Conservation (phyloP, 345 rosid species). For the Combretum micranthum region DNA sequence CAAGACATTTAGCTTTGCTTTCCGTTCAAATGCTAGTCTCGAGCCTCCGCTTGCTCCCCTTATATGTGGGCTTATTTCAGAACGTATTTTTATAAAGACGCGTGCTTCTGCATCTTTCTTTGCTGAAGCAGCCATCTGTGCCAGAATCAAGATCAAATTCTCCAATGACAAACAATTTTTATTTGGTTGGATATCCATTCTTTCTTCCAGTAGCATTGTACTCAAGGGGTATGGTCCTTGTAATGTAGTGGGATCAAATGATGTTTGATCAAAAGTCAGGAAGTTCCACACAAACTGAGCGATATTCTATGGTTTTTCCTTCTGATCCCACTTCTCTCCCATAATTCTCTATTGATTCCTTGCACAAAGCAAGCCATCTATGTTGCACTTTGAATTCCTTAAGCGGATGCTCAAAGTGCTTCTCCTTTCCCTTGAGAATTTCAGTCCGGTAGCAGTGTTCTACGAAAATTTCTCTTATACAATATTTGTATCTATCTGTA, state of each 20-base stretch:
- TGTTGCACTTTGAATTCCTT: no score
- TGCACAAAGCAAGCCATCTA: no score
- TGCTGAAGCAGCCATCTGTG: constrained; percentile 17
- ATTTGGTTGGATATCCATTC: constrained; percentile 18
- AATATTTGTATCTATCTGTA: no score
- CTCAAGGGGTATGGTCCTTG: constrained; percentile 26
- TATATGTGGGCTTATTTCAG: no score
- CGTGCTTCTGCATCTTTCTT: constrained; percentile 28
- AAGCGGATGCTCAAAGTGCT: constrained; percentile 6
- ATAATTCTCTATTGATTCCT: no score
- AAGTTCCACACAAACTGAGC: constrained; percentile 19
- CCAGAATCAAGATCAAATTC: constrained; percentile 25
- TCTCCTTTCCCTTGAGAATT: constrained; percentile 16
- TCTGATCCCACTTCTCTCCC: constrained; percentile 1
- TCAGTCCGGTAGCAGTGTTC: no score
- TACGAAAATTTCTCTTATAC: no score
- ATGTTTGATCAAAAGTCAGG: constrained; percentile 8
- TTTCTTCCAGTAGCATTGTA: constrained; percentile 9
- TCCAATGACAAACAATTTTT: constrained; percentile 32
- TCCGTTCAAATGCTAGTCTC: constrained; percentile 25
- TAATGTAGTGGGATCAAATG: constrained; percentile 42
- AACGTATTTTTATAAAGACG: no score
- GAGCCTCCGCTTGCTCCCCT: no score
- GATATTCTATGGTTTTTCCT: not conserved
- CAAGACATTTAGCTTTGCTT: constrained; percentile 16